Conservation (phyloP, 1,284 basidiomycete species). For the Cutaneotrichosporon mucoides region DNA sequence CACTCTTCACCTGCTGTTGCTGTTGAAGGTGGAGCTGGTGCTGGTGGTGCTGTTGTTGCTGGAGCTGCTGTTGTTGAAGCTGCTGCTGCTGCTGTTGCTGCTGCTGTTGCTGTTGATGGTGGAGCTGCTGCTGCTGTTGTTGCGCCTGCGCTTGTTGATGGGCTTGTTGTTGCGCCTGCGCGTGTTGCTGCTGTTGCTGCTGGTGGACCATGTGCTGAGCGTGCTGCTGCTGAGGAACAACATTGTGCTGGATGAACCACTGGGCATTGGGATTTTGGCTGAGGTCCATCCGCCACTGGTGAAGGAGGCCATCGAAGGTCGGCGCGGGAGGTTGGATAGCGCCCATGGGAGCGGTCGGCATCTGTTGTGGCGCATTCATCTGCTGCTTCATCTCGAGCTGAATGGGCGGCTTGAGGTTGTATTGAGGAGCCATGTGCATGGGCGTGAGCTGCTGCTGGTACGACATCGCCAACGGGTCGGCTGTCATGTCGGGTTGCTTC, state of each 20-base stretch:
- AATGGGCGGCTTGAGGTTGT: neutral
- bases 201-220: too few relatives aligned
- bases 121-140: too few relatives aligned
- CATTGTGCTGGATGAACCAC: conserved; percentile 3
- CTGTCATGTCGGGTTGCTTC: conserved; percentile 11
- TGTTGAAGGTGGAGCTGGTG: neutral
- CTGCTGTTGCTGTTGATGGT: too few relatives aligned
- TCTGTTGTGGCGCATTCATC: neutral
- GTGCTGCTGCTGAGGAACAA: neutral
- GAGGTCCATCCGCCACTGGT: conserved; percentile 22
- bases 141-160: too few relatives aligned
- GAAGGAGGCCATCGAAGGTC: conserved; percentile 19
- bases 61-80: too few relatives aligned
- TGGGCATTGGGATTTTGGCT: conserved; percentile 3
- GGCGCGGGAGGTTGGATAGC: conserved; percentile 11
- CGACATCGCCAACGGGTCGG: neutral
- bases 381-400: conserved; percentile 2
- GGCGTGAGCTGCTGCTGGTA: neutral
- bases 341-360: conserved; percentile 5
- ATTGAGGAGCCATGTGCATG: neutral
- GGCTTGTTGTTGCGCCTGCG: too few relatives aligned
- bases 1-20: neutral
- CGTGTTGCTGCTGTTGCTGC: too few relatives aligned
- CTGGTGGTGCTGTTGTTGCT: neutral
- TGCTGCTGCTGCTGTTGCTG: too few relatives aligned